Base-by-base conservation (phyloP, 2,329 filamentous ascomycete genomes). In the Aspergillus fructus region DNA sequence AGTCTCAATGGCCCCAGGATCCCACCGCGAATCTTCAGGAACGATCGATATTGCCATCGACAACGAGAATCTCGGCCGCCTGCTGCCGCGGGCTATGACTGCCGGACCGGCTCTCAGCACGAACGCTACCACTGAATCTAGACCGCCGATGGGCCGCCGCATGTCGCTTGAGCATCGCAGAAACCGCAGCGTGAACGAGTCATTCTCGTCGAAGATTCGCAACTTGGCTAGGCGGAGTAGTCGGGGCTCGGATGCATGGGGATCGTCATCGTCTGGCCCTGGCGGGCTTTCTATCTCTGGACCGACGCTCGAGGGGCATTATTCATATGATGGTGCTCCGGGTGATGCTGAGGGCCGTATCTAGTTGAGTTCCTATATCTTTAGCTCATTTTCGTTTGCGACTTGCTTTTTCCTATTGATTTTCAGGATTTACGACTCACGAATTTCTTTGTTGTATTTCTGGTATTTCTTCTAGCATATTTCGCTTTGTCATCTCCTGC, bases 211-310 rank as follows among this genome's bases (percentile, higher is more conserved):
- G 52, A 82, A 82, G 59, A 72, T 83, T 54, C 75, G 79, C 27
- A 83, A 79, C 55, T 76, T 86, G 19, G 81, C 82, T 3, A 79
- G 83, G 21, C 84, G 86, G 78, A 78, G 84, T 40, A 85, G 79
- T 61, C 80, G 84, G 53, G 81, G 79, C 6, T 60, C 66, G 2
- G 69, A 71, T 39, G 59, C 62, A 5, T 70, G 66, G 64, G 55
- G 50, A 2, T 58, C 62, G 42, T 23, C 42, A 15, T 24, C 42
- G 12, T 45, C 42, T 6, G 21, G 42, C 12, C 24, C 23, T 24
- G 21, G 42, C 19, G 24, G 24, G 3, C 27, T 30, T 37, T n/a
- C 34, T 37, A 37, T 15, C 34, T 37, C 34, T 5, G 43, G 43
- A 23, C n/a, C 23, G n/a, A 24, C 23, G 3, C n/a, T 23, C 23